Evolutionary conservation across 129 eudicot species (phyloP).

Genomic region (Lactuca saligna): DNA sequence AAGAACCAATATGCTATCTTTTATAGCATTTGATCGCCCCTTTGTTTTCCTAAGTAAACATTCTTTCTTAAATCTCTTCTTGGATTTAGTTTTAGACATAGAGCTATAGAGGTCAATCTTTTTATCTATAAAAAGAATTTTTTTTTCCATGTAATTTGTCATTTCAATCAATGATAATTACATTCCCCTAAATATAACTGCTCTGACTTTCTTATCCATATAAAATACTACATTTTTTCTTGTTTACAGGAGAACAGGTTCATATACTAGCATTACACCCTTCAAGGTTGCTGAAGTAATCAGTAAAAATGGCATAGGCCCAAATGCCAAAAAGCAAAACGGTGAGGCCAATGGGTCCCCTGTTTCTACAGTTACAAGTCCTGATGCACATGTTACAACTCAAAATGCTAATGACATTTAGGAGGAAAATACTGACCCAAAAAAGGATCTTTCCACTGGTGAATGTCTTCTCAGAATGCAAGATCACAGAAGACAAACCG

Average conservation of each 20-base stretch:
- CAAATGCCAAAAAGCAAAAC: constrained; percentile 51
- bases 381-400: constrained; percentile 28
- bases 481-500: constrained; percentile 78
- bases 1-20: constrained; percentile 62
- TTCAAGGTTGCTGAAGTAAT: constrained; percentile 93
- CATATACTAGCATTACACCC: constrained; percentile 81
- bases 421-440: constrained; percentile 33
- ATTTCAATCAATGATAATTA: background rate
- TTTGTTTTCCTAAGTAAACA: constrained; percentile 85
- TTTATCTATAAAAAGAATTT: no score
- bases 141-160: no score
- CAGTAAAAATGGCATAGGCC: constrained; percentile 66
- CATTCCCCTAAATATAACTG: background rate
- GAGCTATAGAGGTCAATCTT: background rate
- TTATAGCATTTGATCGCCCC: constrained; percentile 70
- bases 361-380: constrained; percentile 19
- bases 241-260: constrained; percentile 78
- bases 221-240: background rate
- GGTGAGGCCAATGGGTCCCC: constrained; percentile 43
- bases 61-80: constrained; percentile 11
- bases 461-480: constrained; percentile 88
- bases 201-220: background rate
- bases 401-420: constrained; percentile 30
- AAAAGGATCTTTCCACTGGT: constrained; percentile 50
- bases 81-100: constrained; percentile 11